Evolutionary conservation across 1,284 basidiomycete species (phyloP), one percentile per base, ranked within the genome.

Genomic region (Apiotrichum gamsii): DNA sequence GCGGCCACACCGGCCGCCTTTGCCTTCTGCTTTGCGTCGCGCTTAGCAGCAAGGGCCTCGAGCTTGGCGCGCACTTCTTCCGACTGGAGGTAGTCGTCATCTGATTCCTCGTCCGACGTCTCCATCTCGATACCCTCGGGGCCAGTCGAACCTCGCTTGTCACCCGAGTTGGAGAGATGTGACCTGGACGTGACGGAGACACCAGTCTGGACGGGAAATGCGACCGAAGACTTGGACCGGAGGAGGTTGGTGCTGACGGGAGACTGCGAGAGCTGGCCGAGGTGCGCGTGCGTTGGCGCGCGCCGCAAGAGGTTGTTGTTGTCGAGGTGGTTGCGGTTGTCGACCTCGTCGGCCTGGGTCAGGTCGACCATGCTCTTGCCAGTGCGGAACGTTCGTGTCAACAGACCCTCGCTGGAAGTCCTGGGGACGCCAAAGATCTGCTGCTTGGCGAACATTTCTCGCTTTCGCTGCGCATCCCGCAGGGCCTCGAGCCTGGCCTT

Each of bases 381-480:
- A 6, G 56, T 47, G 40, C 63, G 62, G 52, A 70, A 60, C 25
- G 61, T 56, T 10, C 61, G 62, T 16, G 58, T 60, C 37, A 70
- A 47, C n/a, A 69, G 47, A 18, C 68, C 68, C 20, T 57, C 47
- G 30, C 43, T 36, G 16, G 43, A 32, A 0, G 45, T 39, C 21
- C 38, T 18, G 3, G 45, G 34, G 13, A 35, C 49, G 1, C 59
- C 59, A 37, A 68, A 64, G 41, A 70, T 64, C 18, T 62, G 57
- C 46, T 64, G 54, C 43, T 70, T 70, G 6, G 69, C 64, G 51
- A 70, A 70, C 69, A 70, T 70, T 41, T 67, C 61, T 28, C 67
- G 49, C 52, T 70, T 61, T 36, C 60, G 54, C 46, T 65, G 63
- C 3, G 65, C 67, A 5, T 67, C 65, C n/a, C 62, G 50, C 39